Evolutionary conservation across 129 eudicot species (phyloP), one percentile per base, ranked within the genome.

Genomic region (Tagetes patula): DNA sequence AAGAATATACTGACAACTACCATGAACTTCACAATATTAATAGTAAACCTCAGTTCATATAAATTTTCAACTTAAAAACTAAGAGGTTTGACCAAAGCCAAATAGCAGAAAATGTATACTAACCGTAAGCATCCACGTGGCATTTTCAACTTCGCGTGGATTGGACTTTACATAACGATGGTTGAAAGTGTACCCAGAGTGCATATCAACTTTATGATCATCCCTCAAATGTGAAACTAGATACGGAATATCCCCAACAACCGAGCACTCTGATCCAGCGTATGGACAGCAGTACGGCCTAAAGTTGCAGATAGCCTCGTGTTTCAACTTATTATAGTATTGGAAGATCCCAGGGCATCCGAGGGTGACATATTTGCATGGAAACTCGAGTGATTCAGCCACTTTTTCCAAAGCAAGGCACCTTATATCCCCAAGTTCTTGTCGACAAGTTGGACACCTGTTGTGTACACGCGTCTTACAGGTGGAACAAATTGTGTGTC

Each of bases 41-140:
- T 10, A 59, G 1, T 27, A 55, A 36, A 5, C 37, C 1, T 12
- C 69, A 41, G 6, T 61, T 61, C 45, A 34, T 8, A 31, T 27
- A 27, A 31, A 32, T 8, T 31, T n/a, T 58, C 40, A 32, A 9
- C 3, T 31, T 31, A 2, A 8, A 31, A 58, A 58, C 64, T 45
- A 72, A 72, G 13, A 41, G 40, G 33, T 11, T 30, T 45, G 37
- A 61, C 12, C 42, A 71, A 41, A 71, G 42, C 40, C 33, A 40
- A 54, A 40, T 40, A 64, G 65, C 55, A 8, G 64, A 58, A 14
- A 58, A 58, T 61, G 42, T 36, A 61, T 12, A 81, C 87, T 84
- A 71, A 89, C 96, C 49, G 96, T 89, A 27, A 89, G 81, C 96
- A 89, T 89, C 96, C 96, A 89, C 1, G 96, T 89, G 37, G 96